Evolutionary conservation across 495 filamentous ascomycete species (phyloP).

Genomic region (Aspergillus baeticus): DNA sequence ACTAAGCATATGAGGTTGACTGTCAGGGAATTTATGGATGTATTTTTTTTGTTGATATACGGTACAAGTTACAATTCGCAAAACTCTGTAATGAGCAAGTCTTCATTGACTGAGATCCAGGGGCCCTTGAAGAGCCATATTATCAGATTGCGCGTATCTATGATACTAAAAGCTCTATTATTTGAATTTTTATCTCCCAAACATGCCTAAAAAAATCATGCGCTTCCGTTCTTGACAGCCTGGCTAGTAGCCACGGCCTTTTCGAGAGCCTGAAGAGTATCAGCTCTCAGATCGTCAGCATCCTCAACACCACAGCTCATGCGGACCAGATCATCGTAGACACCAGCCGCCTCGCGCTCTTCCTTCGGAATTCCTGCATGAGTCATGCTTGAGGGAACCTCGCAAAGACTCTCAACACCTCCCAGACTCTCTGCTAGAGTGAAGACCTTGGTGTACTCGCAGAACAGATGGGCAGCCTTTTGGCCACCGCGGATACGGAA

Average conservation of each 20-base stretch:
- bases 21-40: too few relatives aligned
- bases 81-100: too few relatives aligned
- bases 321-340: slow-evolving; percentile 95
- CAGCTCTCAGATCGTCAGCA: slow-evolving; percentile 73
- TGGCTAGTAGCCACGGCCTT: slow-evolving; percentile 54
- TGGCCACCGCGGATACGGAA: slow-evolving; percentile 94
- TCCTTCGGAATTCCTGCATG: slow-evolving; percentile 91
- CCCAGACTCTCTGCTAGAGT: slow-evolving; percentile 92
- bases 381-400: slow-evolving; percentile 93
- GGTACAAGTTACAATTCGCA: too few relatives aligned
- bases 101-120: too few relatives aligned
- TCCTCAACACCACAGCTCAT: slow-evolving; percentile 95
- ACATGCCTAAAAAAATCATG: slow-evolving; percentile 13
- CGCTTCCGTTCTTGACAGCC: slow-evolving; percentile 23
- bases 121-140: too few relatives aligned
- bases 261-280: slow-evolving; percentile 85
- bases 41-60: too few relatives aligned
- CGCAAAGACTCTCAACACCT: slow-evolving; percentile 88
- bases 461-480: slow-evolving; percentile 85
- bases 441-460: slow-evolving; percentile 83
- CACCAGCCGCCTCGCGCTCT: slow-evolving; percentile 84
- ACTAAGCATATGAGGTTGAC: slow-evolving; percentile 23
- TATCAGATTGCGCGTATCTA: slow-evolving; percentile 19
- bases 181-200: background rate
- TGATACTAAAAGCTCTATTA: slow-evolving; percentile 16